phyloP scores from a whole-genome alignment of 768 basidiomycete genomes.

The Macrolepiota dolichaula region DNA sequence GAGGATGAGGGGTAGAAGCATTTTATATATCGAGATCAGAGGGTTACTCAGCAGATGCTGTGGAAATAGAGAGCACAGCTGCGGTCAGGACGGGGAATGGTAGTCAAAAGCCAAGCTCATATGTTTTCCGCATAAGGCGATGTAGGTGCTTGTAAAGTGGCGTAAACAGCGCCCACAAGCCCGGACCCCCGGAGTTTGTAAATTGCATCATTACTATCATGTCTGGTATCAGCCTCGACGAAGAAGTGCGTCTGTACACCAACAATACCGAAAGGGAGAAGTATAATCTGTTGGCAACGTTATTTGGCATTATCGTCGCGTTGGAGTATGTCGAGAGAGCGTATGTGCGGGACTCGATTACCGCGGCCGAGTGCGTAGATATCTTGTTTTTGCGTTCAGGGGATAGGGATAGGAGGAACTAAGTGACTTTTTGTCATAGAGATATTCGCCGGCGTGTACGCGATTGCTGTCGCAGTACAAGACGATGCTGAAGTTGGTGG shows the following conservation, averaged over 20 bases:
- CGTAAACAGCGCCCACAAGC: neutral
- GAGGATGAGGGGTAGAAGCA: neutral
- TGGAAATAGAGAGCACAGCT: neutral
- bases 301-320: conserved; percentile 86
- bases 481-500: conserved; percentile 93
- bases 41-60: conserved; percentile 1
- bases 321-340: conserved; percentile 95
- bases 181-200: neutral
- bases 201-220: neutral
- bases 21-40: neutral
- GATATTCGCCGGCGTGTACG: conserved; percentile 96
- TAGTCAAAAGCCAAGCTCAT: neutral
- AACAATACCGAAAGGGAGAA: conserved; percentile 89
- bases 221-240: conserved; percentile 59
- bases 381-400: neutral
- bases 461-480: conserved; percentile 95
- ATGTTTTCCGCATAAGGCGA: neutral
- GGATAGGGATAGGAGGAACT: conserved; percentile 13
- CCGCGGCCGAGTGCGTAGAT: conserved; percentile 78
- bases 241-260: conserved; percentile 87
- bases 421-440: conserved; percentile 39
- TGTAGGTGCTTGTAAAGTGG: neutral
- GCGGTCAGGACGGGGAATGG: neutral
- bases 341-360: conserved; percentile 91
- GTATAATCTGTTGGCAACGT: conserved; percentile 81